Conservation (phyloP, 1,284 basidiomycete species). For the Ustilago esculenta region DNA sequence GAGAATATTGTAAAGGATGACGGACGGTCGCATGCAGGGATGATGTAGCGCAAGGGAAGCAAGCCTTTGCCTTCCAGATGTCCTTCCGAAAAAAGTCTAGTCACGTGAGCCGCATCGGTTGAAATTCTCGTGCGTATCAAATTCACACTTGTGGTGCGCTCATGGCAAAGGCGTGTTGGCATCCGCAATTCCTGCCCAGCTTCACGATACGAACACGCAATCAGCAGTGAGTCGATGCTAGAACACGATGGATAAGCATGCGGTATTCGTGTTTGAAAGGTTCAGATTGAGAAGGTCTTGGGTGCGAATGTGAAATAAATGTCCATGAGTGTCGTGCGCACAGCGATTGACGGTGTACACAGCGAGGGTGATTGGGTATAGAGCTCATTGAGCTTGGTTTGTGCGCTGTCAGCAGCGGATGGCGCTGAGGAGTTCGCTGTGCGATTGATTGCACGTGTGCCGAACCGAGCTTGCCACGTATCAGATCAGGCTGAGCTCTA, state of each 20-base stretch:
- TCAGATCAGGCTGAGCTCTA: conserved; percentile 88
- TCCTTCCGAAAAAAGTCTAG: conserved; percentile 16
- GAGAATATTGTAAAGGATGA: not conserved
- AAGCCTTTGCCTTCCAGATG: conserved; percentile 14
- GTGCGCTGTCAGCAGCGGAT: not conserved
- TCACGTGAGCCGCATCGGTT: conserved; percentile 27
- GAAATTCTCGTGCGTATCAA: conserved; percentile 23
- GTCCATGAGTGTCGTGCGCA: conserved; percentile 3
- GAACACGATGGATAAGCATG: not conserved
- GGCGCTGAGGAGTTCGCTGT: no score
- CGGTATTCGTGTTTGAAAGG: not conserved
- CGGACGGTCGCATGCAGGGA: not conserved
- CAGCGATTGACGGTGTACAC: not conserved
- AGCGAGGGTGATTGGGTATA: conserved; percentile 19
- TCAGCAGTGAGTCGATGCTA: no score
- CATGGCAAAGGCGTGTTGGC: no score
- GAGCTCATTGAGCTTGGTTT: conserved; percentile 18
- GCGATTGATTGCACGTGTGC: no score
- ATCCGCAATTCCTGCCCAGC: no score
- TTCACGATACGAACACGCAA: no score
- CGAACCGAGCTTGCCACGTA: not conserved
- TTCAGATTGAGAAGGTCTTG: not conserved
- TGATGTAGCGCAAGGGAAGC: conserved; percentile 17
- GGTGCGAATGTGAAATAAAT: conserved; percentile 2
- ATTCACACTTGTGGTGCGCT: not conserved